Evolutionary conservation across 2,329 filamentous ascomycete species (phyloP).

Genomic region (Ilyonectria robusta): DNA sequence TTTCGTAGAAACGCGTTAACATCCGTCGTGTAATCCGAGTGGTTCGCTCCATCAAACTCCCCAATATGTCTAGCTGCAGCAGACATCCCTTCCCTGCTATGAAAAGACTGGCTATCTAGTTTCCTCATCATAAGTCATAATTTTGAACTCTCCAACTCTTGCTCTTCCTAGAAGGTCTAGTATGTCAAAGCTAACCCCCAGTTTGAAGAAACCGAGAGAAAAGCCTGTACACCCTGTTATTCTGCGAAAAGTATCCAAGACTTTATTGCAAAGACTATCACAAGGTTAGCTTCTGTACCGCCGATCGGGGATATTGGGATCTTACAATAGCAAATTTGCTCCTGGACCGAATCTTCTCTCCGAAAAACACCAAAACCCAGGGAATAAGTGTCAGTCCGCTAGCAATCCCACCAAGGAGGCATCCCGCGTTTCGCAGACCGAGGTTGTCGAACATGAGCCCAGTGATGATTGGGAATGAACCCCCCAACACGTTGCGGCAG

Average conservation of each 20-base stretch:
- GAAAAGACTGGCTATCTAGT: neutral
- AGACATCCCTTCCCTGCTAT: neutral
- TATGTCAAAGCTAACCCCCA: neutral
- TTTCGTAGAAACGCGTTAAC: neutral
- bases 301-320: slow-evolving; percentile 2
- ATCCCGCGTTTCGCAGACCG: slow-evolving; percentile 79
- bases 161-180: neutral
- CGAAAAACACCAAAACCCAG: slow-evolving; percentile 87
- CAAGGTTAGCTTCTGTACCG: neutral
- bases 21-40: neutral
- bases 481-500: slow-evolving; percentile 87
- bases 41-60: slow-evolving; percentile 6
- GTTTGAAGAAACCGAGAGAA: neutral
- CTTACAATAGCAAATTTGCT: slow-evolving; percentile 81
- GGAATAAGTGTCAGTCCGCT: slow-evolving; percentile 82
- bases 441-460: slow-evolving; percentile 80
- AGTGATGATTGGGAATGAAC: slow-evolving; percentile 85
- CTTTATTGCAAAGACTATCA: slow-evolving; percentile 39
- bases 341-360: slow-evolving; percentile 79
- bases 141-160: neutral
- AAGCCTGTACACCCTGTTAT: too few species aligned
- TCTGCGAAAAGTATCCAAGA: too few species aligned
- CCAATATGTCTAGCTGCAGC: neutral
- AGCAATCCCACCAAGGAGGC: slow-evolving; percentile 81
- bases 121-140: neutral